Conservation (phyloP, 2,329 filamentous ascomycete genomes). For the Neofusicoccum sp. region DNA sequence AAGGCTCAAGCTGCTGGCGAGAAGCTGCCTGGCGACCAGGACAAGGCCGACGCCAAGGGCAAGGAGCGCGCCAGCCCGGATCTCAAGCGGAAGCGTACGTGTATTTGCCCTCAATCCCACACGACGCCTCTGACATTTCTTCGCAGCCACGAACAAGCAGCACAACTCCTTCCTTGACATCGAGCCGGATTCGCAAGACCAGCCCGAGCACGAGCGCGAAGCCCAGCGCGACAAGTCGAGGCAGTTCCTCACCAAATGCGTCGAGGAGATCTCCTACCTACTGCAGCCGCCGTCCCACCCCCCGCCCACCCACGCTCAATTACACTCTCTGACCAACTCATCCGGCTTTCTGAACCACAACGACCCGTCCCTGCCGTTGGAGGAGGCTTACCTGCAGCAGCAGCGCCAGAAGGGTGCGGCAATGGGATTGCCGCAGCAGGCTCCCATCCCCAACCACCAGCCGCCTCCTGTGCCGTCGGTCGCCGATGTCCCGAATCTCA, state of each 20-base stretch:
- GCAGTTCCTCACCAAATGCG: slow-evolving; percentile 65
- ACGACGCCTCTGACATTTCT: background rate
- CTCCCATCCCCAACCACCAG: slow-evolving; percentile 63
- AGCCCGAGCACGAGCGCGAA: slow-evolving; percentile 57
- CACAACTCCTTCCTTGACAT: slow-evolving; percentile 57
- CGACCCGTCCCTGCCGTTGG: slow-evolving; percentile 58
- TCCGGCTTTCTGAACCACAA: slow-evolving; percentile 51
- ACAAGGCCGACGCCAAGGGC: slow-evolving; percentile 34
- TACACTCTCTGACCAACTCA: slow-evolving; percentile 41
- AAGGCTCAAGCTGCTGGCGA: slow-evolving; percentile 56
- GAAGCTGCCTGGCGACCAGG: slow-evolving; percentile 53
- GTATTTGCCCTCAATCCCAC: background rate
- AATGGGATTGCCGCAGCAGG: slow-evolving; percentile 35
- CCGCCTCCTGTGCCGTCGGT: slow-evolving; percentile 51
- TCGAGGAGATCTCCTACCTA: slow-evolving; percentile 69
- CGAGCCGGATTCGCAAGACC: slow-evolving; percentile 45
- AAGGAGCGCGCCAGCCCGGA: slow-evolving; percentile 26
- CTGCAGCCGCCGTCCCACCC: slow-evolving; percentile 66
- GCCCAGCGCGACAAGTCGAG: slow-evolving; percentile 64
- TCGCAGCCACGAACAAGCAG: slow-evolving; percentile 49
- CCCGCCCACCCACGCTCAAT: slow-evolving; percentile 54
- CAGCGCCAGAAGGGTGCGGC: slow-evolving; percentile 43
- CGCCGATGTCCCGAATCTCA: slow-evolving; percentile 48
- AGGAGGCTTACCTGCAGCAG: slow-evolving; percentile 61
- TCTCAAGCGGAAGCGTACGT: slow-evolving; percentile 19